A percentile compares a stretch with the other conserved stretches of the same genome.
phyloP scores from a whole-genome alignment of 2,329 filamentous ascomycete genomes.

The Curvularia hawaiiensis region DNA sequence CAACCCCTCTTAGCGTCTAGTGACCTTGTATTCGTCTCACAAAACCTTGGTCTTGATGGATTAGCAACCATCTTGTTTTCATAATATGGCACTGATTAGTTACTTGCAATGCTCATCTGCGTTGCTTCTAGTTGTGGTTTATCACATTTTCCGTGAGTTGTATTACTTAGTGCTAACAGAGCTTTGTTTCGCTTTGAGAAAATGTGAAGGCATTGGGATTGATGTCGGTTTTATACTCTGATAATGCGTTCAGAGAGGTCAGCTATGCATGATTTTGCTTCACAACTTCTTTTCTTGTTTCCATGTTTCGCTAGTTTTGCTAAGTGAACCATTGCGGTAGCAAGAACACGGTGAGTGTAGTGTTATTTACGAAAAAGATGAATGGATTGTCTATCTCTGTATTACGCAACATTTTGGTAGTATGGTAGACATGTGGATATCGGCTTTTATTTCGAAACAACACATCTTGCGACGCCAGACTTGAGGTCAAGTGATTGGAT shows the following conservation, averaged over 20 bases:
- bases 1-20: neutral
- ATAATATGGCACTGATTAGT: neutral
- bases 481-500: neutral
- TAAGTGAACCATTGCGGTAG: too few relatives aligned
- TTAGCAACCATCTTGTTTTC: neutral
- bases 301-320: too few relatives aligned
- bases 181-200: neutral
- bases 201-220: neutral
- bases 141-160: neutral
- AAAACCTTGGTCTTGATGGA: neutral
- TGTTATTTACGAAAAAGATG: too few relatives aligned
- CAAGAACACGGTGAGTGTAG: too few relatives aligned
- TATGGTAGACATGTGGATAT: neutral
- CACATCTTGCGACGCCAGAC: neutral
- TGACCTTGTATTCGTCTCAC: neutral
- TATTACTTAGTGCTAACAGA: neutral
- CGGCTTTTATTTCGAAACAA: neutral
- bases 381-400: too few relatives aligned
- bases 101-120: neutral
- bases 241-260: too few relatives aligned
- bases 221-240: too few relatives aligned
- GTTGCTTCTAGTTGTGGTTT: neutral
- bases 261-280: too few relatives aligned
- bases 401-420: too few relatives aligned
- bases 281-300: too few relatives aligned